Evolutionary conservation across 257 asterid genomes (phyloP).

Genomic region (Penstemon davidsonii): DNA sequence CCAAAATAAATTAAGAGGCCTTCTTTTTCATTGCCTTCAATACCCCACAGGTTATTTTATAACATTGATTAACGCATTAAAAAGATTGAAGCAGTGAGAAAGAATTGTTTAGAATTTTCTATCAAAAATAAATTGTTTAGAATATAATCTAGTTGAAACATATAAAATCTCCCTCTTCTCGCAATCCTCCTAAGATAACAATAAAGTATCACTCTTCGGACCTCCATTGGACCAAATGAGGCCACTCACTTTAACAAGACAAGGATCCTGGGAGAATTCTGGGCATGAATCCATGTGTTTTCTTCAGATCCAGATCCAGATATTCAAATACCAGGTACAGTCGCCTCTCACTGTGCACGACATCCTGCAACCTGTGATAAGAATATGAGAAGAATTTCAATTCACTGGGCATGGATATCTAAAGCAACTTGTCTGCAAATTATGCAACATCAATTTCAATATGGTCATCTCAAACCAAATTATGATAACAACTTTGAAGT

Average conservation of each 20-base stretch:
- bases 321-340: slow-evolving; percentile 92
- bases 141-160: not conserved
- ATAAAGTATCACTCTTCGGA: not conserved
- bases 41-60: slow-evolving; percentile 5
- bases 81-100: too few species aligned
- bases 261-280: slow-evolving; percentile 83
- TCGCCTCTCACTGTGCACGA: slow-evolving; percentile 92
- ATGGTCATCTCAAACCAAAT: slow-evolving; percentile 23
- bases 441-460: not conserved
- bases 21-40: slow-evolving; percentile 13
- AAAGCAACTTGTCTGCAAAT: slow-evolving; percentile 12
- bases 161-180: slow-evolving; percentile 2
- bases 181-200: slow-evolving; percentile 19
- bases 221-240: slow-evolving; percentile 19
- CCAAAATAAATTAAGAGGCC: not conserved
- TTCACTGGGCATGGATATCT: not conserved
- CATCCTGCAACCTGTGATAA: slow-evolving; percentile 86
- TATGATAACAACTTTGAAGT: not conserved
- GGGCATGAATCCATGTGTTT: slow-evolving; percentile 98
- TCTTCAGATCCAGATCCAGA: slow-evolving; percentile 95
- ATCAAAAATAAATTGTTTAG: too few species aligned
- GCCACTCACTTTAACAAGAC: slow-evolving; percentile 65
- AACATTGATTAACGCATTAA: too few species aligned
- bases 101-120: too few species aligned
- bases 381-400: slow-evolving; percentile 13